These are phyloP conservation scores for Physcomitrium patens DNA, from an alignment of 225 moss, liverwort and hornwort species.

Conservation along the genomic window DNA sequence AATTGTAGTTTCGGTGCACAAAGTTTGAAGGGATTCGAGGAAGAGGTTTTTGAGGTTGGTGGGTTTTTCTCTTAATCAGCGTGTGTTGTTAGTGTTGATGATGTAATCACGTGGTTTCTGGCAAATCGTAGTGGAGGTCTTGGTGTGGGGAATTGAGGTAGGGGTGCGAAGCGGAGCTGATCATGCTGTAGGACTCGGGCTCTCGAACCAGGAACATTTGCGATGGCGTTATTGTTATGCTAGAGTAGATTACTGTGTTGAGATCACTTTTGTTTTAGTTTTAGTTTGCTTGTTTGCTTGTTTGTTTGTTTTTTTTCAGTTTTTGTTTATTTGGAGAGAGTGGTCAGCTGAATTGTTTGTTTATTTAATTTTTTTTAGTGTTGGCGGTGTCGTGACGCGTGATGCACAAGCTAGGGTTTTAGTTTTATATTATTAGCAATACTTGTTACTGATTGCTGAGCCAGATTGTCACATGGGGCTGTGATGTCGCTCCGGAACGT, in stretches of 20 bases:
- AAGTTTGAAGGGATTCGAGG: no score
- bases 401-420: slow-evolving; percentile 20
- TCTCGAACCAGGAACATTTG: neutral
- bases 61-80: no score
- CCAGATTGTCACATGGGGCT: neutral
- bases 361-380: neutral
- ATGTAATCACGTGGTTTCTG: no score
- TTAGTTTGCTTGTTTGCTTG: no score
- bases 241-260: neutral
- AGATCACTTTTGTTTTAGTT: no score
- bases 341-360: neutral
- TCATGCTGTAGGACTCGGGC: neutral
- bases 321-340: neutral
- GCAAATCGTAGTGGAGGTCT: neutral
- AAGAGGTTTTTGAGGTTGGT: no score
- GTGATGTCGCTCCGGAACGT: neutral
- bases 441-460: neutral
- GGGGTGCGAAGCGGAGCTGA: neutral
- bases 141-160: neutral
- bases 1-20: no score
- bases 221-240: neutral
- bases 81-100: no score
- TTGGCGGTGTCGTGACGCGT: neutral
- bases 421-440: neutral
- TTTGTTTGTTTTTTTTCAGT: no score